Conservation (phyloP, 2,329 filamentous ascomycete species). For the Setomelanomma holmii region DNA sequence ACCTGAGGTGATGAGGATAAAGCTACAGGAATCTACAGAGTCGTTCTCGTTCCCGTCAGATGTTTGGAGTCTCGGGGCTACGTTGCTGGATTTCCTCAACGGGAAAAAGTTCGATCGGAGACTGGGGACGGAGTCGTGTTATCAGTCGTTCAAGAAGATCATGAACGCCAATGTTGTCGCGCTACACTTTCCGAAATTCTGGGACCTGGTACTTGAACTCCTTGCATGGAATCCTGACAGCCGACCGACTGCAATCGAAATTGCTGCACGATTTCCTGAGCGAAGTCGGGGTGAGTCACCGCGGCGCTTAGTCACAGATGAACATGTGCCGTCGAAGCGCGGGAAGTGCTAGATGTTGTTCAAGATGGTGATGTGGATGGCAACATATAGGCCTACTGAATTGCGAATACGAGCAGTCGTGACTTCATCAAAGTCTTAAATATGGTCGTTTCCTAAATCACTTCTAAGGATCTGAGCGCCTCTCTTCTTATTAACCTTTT, state of each 20-base stretch:
- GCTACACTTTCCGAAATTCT: neutral
- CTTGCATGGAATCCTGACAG: constrained; percentile 3
- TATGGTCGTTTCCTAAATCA: too few species aligned
- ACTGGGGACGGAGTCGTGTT: neutral
- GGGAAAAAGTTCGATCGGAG: neutral
- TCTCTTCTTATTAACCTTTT: too few species aligned
- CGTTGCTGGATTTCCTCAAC: constrained; percentile 1
- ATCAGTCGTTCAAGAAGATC: neutral
- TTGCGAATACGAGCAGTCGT: too few species aligned
- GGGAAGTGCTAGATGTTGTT: too few species aligned
- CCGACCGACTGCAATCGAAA: constrained; percentile 3
- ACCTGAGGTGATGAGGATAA: constrained; percentile 2
- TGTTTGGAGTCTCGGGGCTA: constrained; percentile 4
- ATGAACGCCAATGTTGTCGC: neutral
- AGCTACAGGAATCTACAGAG: neutral
- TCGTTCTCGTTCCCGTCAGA: constrained; percentile 1
- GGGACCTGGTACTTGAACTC: neutral
- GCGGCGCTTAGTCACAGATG: too few species aligned
- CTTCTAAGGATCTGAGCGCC: too few species aligned
- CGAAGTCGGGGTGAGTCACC: neutral
- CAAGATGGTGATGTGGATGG: too few species aligned
- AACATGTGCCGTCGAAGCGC: too few species aligned
- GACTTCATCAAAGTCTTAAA: too few species aligned
- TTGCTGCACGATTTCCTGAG: constrained; percentile 1
- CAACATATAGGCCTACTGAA: too few species aligned